Evolutionary conservation across 495 filamentous ascomycete genomes (phyloP).

Genomic region (Tuber indicum): DNA sequence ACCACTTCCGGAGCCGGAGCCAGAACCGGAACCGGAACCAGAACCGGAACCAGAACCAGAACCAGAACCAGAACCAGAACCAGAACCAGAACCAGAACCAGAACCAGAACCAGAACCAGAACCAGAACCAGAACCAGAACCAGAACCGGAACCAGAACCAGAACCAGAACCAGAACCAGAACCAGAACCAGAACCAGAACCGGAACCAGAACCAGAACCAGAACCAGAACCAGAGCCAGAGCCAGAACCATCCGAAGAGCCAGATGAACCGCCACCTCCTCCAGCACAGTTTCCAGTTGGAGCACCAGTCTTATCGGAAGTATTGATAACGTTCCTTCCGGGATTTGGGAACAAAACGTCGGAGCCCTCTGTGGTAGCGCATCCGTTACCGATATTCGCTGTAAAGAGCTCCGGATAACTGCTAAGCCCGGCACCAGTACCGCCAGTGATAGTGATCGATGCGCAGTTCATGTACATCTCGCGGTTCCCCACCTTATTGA

Average conservation of each 20-base stretch:
- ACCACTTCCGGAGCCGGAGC: background rate
- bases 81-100: background rate
- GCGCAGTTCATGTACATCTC: constrained; percentile 62
- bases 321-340: constrained; percentile 50
- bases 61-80: background rate
- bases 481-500: constrained; percentile 52
- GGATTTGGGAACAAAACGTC: constrained; percentile 56
- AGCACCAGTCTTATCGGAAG: background rate
- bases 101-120: background rate
- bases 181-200: background rate
- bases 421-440: constrained; percentile 33
- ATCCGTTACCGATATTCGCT: constrained; percentile 50
- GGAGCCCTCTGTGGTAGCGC: constrained; percentile 47
- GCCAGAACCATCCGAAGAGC: background rate
- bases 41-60: background rate
- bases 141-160: background rate
- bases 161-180: background rate
- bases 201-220: background rate
- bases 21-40: background rate
- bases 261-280: background rate
- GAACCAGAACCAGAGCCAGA: background rate
- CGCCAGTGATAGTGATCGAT: constrained; percentile 49
- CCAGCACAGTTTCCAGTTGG: background rate
- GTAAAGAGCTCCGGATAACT: constrained; percentile 51
- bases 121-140: background rate